Conservation (phyloP, 1,284 basidiomycete species). For the Anthracocystis setariae region DNA sequence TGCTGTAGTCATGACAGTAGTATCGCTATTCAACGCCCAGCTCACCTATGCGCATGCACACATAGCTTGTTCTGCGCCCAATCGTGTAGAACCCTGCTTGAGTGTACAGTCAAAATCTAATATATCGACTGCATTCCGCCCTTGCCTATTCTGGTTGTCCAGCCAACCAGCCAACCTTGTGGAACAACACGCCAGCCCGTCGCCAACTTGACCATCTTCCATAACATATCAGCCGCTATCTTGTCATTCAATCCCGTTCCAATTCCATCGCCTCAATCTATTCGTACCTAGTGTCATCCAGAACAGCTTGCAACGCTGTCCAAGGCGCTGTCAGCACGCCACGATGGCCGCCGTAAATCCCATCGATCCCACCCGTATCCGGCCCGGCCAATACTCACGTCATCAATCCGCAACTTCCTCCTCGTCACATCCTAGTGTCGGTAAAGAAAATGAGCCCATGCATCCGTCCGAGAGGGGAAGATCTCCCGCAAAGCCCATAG, state of each 20-base stretch:
- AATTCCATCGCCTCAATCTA: neutral
- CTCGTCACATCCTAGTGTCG: constrained; percentile 4
- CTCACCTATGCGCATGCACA: constrained; percentile 17
- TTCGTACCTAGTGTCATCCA: neutral
- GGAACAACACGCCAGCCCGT: constrained; percentile 15
- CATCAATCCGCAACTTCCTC: constrained; percentile 20
- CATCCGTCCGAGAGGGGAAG: constrained; percentile 10
- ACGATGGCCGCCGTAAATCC: constrained; percentile 28
- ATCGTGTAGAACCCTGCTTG: constrained; percentile 20
- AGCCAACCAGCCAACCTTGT: neutral
- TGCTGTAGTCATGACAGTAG: too few species aligned
- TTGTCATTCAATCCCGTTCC: neutral
- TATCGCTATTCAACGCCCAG: constrained; percentile 18
- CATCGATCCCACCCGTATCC: constrained; percentile 30
- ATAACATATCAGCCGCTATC: neutral
- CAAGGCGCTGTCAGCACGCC: constrained; percentile 15
- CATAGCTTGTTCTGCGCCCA: constrained; percentile 34
- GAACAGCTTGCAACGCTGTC: constrained; percentile 1
- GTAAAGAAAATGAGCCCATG: constrained; percentile 44
- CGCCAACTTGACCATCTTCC: neutral
- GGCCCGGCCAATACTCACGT: constrained; percentile 47
- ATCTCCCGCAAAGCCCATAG: constrained; percentile 16
- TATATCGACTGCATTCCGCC: neutral
- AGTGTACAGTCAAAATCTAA: neutral
- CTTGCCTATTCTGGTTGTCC: constrained; percentile 23